Evolutionary conservation across 148 eudicot genomes (phyloP), one percentile per base, ranked within the genome.

Genomic region (Dysphania ambrosioides): DNA sequence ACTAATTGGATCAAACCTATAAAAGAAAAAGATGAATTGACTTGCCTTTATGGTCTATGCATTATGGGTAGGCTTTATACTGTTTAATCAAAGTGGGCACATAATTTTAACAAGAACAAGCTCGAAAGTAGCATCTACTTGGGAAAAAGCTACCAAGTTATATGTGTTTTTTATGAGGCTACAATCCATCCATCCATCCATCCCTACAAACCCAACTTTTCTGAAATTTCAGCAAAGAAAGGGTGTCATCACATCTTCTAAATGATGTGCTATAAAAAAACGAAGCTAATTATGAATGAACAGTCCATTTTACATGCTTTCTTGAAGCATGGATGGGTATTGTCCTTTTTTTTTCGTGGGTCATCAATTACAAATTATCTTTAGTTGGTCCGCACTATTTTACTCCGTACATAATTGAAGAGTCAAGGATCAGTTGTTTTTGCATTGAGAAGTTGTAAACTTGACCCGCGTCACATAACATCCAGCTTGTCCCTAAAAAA

Each of bases 81-180:
- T 29, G 53, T 21, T 26, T 27, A 40, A 23, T 36, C 26, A 68
- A 41, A 65, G 71, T 73, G 36, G 36, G 62, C 35, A 58, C 30
- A 58, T 29, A 47, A 68, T 67, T 41, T 35, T 56, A 60, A 69
- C 67, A 72, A 73, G 41, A 60, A 51, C 47, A 49, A 79, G 78
- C 78, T 74, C 65, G 47, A 79, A 79, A 79, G 82, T 60, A 49
- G 34, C 24, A 34, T 65, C 24, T 35, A 61, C 73, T 79, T 74
- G 18, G 23, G 31, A 3, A 79, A 74, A 79, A 19, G 65, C 68
- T 60, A 74, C 78, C 78, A 61, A 73, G 74, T 38, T 74, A 35
- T 41, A 49, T 27, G 42, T 79, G 63, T 57, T 18, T 74, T 34
- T 70, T 56, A 47, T 63, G 62, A 79, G 72, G 55, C 70, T 47